A percentile compares a stretch with the other conserved stretches of the same genome.
phyloP scores from a whole-genome alignment of 1,284 basidiomycete genomes.

The Leucoagaricus sp. region DNA sequence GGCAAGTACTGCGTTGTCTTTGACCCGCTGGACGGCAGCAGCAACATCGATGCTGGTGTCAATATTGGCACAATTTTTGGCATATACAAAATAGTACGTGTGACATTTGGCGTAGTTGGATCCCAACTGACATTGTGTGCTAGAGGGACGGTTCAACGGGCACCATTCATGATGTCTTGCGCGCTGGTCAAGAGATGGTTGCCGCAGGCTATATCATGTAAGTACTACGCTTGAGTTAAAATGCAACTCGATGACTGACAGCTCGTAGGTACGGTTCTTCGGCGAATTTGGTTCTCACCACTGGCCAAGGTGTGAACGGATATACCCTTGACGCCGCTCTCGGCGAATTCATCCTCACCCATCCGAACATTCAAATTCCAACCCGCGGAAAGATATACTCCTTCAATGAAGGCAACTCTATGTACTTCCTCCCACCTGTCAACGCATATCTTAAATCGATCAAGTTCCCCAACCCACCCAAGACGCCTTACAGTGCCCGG shows the following conservation, averaged over 20 bases:
- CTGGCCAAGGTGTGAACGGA: conserved; percentile 95
- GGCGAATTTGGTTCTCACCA: conserved; percentile 95
- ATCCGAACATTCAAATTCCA: conserved; percentile 96
- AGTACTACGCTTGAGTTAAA: conserved; percentile 26
- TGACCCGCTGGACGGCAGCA: conserved; percentile 96
- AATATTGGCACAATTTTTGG: conserved; percentile 99
- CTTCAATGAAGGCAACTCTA: conserved; percentile 98
- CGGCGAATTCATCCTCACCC: conserved; percentile 99
- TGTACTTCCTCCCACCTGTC: conserved; percentile 91
- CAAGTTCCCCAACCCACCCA: conserved; percentile 83
- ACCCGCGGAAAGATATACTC: conserved; percentile 98
- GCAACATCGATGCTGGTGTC: conserved; percentile 99
- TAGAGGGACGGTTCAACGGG: conserved; percentile 80
- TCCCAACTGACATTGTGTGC: neutral
- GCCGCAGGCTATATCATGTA: conserved; percentile 97
- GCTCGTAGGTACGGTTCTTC: conserved; percentile 91
- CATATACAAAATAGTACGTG: conserved; percentile 85
- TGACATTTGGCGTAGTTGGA: conserved; percentile 16
- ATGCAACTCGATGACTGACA: conserved; percentile 16
- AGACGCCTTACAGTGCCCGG: conserved; percentile 86
- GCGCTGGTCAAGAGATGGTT: conserved; percentile 96
- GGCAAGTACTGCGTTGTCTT: conserved; percentile 98
- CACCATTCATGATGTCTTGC: conserved; percentile 83
- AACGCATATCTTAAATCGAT: conserved; percentile 91
- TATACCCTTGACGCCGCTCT: conserved; percentile 96